These are phyloP conservation scores for Paraphaeosphaeria sporulosa DNA, from an alignment of 2,329 filamentous ascomycete species.

Conservation along the genomic window DNA sequence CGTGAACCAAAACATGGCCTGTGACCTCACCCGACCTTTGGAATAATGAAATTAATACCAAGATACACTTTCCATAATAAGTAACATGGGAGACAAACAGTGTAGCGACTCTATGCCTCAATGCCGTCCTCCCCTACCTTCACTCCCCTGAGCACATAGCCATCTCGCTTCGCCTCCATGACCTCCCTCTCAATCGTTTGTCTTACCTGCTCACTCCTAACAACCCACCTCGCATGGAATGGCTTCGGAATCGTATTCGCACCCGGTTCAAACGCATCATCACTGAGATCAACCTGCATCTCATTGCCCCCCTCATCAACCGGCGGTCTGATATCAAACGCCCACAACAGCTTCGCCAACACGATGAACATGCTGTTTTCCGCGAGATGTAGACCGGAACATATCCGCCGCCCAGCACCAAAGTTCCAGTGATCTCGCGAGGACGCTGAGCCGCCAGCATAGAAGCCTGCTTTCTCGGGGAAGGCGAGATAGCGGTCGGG, in stretches of 20 bases:
- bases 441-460: constrained; percentile 43
- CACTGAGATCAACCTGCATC: constrained; percentile 44
- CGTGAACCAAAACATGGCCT: neutral
- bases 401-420: constrained; percentile 55
- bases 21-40: neutral
- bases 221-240: constrained; percentile 35
- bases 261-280: constrained; percentile 43
- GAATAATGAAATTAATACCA: neutral
- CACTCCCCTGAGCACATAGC: constrained; percentile 41
- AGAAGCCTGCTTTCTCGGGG: constrained; percentile 37
- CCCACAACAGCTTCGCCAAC: constrained; percentile 57
- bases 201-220: constrained; percentile 31
- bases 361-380: constrained; percentile 53
- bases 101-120: constrained; percentile 12
- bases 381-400: constrained; percentile 53
- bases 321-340: constrained; percentile 55
- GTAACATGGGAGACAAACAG: neutral
- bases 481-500: constrained; percentile 54
- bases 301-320: constrained; percentile 47
- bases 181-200: constrained; percentile 36
- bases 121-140: constrained; percentile 41
- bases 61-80: neutral
- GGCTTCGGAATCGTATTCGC: constrained; percentile 44
- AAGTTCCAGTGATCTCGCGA: constrained; percentile 48
- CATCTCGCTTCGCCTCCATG: constrained; percentile 35